Evolutionary conservation across 139 green algal species (phyloP).

Genomic region (Klebsormidium nitens): DNA sequence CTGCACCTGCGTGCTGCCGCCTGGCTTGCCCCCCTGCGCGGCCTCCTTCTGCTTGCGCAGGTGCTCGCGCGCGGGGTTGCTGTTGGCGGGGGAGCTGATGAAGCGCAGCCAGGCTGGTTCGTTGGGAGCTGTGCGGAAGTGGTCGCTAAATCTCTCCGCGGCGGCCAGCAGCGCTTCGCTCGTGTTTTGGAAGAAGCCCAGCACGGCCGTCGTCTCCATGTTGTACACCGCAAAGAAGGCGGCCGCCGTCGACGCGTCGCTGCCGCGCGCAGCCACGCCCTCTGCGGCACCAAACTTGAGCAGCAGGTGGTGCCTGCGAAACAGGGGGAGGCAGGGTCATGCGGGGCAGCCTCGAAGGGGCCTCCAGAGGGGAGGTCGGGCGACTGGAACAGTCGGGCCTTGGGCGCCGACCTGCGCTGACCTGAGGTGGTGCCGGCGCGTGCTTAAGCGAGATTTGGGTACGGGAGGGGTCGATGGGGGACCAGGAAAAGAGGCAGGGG

Average conservation of each 20-base stretch:
- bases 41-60: constrained; percentile 42
- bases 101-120: neutral
- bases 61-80: constrained; percentile 15
- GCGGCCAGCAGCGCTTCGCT: constrained; percentile 21
- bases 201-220: constrained; percentile 28
- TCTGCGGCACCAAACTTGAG: constrained; percentile 44
- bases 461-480: too few species aligned
- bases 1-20: constrained; percentile 8
- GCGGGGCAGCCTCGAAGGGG: too few species aligned
- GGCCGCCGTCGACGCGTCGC: constrained; percentile 19
- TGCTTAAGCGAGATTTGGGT: too few species aligned
- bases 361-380: too few species aligned
- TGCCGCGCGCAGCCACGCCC: constrained; percentile 6
- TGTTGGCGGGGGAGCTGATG: constrained; percentile 32
- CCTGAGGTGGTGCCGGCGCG: too few species aligned
- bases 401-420: too few species aligned
- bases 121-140: constrained; percentile 12
- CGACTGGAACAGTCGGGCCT: too few species aligned
- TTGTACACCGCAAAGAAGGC: constrained; percentile 44
- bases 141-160: constrained; percentile 34
- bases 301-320: constrained; percentile 40
- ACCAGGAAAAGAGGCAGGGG: too few species aligned
- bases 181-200: constrained; percentile 41
- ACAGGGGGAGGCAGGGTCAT: too few species aligned
- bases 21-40: neutral